Percentiles rank a stretch among this genome's conserved stretches.
Conservation (phyloP, 2,329 filamentous ascomycete species). For the Colletotrichum viniferum region DNA sequence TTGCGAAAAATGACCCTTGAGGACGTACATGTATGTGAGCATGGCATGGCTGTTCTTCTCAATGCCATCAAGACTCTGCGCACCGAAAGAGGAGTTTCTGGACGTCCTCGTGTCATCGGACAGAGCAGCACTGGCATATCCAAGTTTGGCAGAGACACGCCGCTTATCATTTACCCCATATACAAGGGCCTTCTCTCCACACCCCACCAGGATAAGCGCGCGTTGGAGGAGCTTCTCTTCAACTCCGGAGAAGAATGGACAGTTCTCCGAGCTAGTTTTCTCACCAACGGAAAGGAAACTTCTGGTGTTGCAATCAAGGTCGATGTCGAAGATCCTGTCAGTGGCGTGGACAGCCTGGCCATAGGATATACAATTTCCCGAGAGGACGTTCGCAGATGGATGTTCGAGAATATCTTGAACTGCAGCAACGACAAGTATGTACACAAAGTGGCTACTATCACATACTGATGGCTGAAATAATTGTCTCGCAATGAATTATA, state of each 20-base stretch:
- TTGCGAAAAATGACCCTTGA: conserved; percentile 39
- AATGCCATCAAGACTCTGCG: conserved; percentile 37
- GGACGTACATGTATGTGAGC: conserved; percentile 53
- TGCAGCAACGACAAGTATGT: conserved; percentile 25
- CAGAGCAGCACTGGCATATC: conserved; percentile 49
- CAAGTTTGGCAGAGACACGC: conserved; percentile 41
- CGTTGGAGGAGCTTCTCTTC: conserved; percentile 44
- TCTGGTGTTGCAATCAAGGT: conserved; percentile 29
- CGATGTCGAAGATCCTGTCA: conserved; percentile 35
- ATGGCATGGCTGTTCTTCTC: conserved; percentile 47
- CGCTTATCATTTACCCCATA: conserved; percentile 41
- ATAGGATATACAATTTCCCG: conserved; percentile 46
- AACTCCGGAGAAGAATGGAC: conserved; percentile 31
- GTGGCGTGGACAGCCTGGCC: conserved; percentile 36
- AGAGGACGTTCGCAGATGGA: conserved; percentile 46
- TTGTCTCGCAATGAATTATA: background rate
- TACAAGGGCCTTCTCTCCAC: conserved; percentile 41
- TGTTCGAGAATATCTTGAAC: conserved; percentile 40
- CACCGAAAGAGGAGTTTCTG: conserved; percentile 17
- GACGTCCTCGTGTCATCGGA: conserved; percentile 39
- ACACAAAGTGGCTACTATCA: conserved; percentile 32
- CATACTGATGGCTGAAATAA: conserved; percentile 16
- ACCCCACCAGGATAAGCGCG: conserved; percentile 48
- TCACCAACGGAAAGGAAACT: conserved; percentile 29
- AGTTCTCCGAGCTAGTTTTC: conserved; percentile 34